Evolutionary conservation across 768 basidiomycete species (phyloP), one percentile per base, ranked within the genome.

Genomic region (Saitozyma podzolica): DNA sequence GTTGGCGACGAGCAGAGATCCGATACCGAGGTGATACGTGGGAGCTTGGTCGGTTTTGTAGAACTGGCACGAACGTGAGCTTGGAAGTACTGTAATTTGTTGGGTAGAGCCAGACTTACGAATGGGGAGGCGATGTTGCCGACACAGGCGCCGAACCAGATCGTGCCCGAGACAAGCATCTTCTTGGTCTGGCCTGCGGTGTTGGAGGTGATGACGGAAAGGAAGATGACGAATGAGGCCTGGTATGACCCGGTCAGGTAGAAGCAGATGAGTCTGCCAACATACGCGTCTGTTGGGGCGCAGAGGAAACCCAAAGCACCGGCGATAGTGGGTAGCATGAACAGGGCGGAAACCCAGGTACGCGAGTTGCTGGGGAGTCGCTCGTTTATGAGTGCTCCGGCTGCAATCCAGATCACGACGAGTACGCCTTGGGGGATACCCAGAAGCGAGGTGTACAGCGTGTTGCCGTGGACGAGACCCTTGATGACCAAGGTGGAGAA

Each of bases 151-250:
- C 78, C 78, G 37, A 77, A 58, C 77, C 75, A 80, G 61, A 79
- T 79, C 37, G 75, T 65, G 37, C 74, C 80, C 6, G 66, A 63
- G 0, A 74, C 67, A 10, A 80, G 41, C 70, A 77, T 73, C 68
- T 77, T 76, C 64, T 80, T 80, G 39, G 80, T 79, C 57, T 79
- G 80, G 8, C 82, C 82, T 11, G 76, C 81, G 0, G 78, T 77
- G 64, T 83, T 83, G 8, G 77, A 77, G 6, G 81, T 81, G 52
- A 83, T 76, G 19, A 83, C 73, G n/a, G 69, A 72, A 3, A 80
- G 61, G 10, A 62, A 68, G 2, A 80, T 50, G n/a, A 80, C 76
- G 60, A 78, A 80, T 11, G 73, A 73, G 6, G 72, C 59, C 56
- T 80, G 77, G 56, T 78, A 76, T 8, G 74, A 76, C 13, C 74